A percentile compares a stretch with the other conserved stretches of the same genome.
Conservation (phyloP, 2,329 filamentous ascomycete species). For the Penicillium sp. region DNA sequence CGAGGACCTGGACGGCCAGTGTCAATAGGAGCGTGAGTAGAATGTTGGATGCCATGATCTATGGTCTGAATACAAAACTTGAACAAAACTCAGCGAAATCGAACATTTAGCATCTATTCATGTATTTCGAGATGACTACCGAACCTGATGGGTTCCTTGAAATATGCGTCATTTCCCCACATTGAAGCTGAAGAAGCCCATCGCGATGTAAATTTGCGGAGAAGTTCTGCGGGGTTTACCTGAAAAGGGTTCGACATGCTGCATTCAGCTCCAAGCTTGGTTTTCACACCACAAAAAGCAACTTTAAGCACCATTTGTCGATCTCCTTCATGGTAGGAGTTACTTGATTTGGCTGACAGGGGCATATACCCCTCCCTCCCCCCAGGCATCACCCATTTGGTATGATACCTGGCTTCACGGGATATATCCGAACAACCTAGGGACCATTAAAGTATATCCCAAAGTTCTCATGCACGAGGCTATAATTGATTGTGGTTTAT, state of each 20-base stretch:
- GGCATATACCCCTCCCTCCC: too few relatives aligned
- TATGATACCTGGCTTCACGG: too few relatives aligned
- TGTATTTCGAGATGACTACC: not conserved
- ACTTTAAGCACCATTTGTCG: slow-evolving; percentile 3
- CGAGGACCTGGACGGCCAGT: slow-evolving; percentile 3
- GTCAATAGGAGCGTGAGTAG: slow-evolving; percentile 5
- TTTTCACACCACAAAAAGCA: not conserved
- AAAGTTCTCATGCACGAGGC: too few relatives aligned
- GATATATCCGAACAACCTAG: too few relatives aligned
- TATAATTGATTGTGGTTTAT: too few relatives aligned
- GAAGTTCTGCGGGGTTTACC: not conserved
- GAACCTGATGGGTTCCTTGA: not conserved
- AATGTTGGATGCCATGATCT: slow-evolving; percentile 1
- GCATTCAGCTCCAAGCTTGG: not conserved
- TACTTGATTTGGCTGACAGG: not conserved
- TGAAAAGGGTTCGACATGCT: not conserved
- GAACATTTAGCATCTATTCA: not conserved
- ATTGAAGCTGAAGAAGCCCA: not conserved
- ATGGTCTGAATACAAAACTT: not conserved
- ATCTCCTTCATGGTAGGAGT: not conserved
- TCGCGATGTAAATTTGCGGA: not conserved
- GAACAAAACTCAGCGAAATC: not conserved
- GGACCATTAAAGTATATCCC: too few relatives aligned
- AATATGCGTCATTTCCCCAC: not conserved
- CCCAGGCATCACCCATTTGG: too few relatives aligned